These are phyloP conservation scores for Triticum dicoccoides DNA, from an alignment of 176 grass and related monocot species.

Conservation along the genomic window DNA sequence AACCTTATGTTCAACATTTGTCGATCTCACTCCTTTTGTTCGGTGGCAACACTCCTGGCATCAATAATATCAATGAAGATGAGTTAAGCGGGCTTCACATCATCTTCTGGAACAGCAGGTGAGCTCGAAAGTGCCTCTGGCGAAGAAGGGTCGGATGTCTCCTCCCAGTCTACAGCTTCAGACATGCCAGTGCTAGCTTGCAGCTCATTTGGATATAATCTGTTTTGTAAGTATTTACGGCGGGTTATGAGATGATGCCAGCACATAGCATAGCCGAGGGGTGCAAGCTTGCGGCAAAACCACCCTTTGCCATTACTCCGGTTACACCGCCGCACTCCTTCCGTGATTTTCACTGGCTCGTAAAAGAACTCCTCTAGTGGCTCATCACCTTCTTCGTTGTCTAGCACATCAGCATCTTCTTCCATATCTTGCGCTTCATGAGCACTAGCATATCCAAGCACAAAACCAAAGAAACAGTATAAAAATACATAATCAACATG, in stretches of 20 bases:
- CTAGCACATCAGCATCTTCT: not conserved
- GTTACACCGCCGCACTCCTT: not conserved
- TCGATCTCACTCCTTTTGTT: not conserved
- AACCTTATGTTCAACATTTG: too few relatives aligned
- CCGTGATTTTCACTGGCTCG: not conserved
- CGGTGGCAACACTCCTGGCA: too few relatives aligned
- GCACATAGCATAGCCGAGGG: not conserved
- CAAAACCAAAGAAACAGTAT: too few relatives aligned
- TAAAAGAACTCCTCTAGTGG: not conserved
- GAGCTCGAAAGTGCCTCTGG: not conserved
- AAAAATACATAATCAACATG: not conserved
- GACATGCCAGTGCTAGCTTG: not conserved
- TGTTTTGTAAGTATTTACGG: not conserved
- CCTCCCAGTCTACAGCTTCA: not conserved
- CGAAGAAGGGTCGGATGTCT: not conserved
- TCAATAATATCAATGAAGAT: not conserved
- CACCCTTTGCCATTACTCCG: not conserved
- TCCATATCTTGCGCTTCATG: not conserved
- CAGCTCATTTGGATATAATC: not conserved
- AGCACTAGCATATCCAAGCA: not conserved
- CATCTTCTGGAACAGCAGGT: not conserved
- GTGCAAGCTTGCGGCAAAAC: not conserved
- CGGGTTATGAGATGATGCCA: not conserved
- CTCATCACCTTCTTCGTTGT: not conserved
- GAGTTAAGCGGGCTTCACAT: not conserved